Percentiles rank a stretch among this genome's conserved stretches.
Evolutionary conservation across 2,329 filamentous ascomycete genomes (phyloP).

Genomic region (Ploettnerulaceae sp.): DNA sequence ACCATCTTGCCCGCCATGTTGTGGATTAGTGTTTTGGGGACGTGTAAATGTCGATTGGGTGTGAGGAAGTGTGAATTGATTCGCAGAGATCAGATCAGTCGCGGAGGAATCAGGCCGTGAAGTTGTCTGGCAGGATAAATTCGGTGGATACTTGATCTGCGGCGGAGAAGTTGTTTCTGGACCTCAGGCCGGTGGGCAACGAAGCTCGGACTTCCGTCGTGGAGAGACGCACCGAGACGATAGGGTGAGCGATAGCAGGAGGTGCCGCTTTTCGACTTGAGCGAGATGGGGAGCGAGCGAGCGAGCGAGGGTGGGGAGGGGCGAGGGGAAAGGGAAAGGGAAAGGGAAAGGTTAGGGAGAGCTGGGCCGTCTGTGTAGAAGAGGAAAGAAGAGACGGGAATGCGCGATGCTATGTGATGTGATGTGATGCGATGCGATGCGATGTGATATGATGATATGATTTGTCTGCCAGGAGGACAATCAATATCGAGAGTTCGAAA

Average conservation of each 20-base stretch:
- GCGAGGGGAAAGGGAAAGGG: too few species aligned
- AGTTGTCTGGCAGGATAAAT: slow-evolving; percentile 13
- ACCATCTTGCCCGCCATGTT: slow-evolving; percentile 72
- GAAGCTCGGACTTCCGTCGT: slow-evolving; percentile 24
- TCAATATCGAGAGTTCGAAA: too few species aligned
- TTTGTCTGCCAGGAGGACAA: too few species aligned
- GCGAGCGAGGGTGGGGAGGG: too few species aligned
- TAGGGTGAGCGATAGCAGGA: slow-evolving; percentile 13
- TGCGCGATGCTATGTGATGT: too few species aligned
- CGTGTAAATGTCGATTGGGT: slow-evolving; percentile 12
- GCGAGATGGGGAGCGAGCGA: neutral
- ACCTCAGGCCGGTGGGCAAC: slow-evolving; percentile 11
- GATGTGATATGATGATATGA: too few species aligned
- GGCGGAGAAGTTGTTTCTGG: slow-evolving; percentile 21
- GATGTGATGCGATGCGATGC: too few species aligned
- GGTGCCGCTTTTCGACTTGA: slow-evolving; percentile 11
- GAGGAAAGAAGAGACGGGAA: too few species aligned
- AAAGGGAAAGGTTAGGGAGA: too few species aligned
- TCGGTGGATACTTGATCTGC: slow-evolving; percentile 21
- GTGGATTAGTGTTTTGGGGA: slow-evolving; percentile 12
- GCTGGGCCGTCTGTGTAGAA: too few species aligned
- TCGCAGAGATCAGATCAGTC: slow-evolving; percentile 8
- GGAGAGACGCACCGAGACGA: slow-evolving; percentile 10
- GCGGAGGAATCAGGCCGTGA: slow-evolving; percentile 14
- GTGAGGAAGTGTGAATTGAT: slow-evolving; percentile 12